Conservation (phyloP, 257 asterid genomes). For the Cinchona pubescens region DNA sequence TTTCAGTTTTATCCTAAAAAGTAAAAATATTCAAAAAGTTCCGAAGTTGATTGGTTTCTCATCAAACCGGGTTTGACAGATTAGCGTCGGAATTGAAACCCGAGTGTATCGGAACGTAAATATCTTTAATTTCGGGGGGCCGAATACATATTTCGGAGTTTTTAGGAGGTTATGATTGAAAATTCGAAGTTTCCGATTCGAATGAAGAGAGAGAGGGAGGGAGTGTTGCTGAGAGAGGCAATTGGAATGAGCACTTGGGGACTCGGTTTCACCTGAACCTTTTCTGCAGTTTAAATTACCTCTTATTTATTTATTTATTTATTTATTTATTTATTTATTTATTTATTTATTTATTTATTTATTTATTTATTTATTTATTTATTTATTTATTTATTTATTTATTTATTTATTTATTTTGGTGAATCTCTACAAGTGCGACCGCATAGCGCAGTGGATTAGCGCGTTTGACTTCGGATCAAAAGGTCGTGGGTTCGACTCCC, state of each 20-base stretch:
- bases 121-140: constrained; percentile 13
- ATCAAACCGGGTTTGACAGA: too few species aligned
- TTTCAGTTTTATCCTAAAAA: too few species aligned
- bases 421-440: too few species aligned
- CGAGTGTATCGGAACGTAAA: not conserved
- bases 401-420: too few species aligned
- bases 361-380: too few species aligned
- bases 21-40: not conserved
- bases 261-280: not conserved
- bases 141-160: not conserved
- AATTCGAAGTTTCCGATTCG: constrained; percentile 8
- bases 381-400: too few species aligned
- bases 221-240: not conserved
- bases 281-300: not conserved
- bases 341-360: too few species aligned
- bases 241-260: not conserved
- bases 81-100: not conserved
- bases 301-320: too few species aligned
- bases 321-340: too few species aligned
- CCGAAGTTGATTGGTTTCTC: not conserved
- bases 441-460: constrained; percentile 99
- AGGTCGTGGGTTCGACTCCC: constrained; percentile 52
- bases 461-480: constrained; percentile 97
- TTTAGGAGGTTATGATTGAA: not conserved
- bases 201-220: not conserved